phyloP scores from a whole-genome alignment of 345 rosid genomes.

The Conringia planisiliqua region DNA sequence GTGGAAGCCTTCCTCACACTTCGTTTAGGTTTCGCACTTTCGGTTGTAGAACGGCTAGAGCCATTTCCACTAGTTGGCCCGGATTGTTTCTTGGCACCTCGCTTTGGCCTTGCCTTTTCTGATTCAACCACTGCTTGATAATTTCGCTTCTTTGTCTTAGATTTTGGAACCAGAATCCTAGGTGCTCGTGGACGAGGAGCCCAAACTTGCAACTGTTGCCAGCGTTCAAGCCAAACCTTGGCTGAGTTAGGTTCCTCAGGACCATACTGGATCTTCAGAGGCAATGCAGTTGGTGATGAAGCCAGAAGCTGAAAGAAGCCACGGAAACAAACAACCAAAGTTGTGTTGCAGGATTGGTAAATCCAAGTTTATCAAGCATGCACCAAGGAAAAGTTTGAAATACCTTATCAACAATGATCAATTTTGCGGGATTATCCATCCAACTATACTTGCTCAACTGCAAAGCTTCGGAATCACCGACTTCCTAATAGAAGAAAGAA shows the following conservation, averaged over 20 bases:
- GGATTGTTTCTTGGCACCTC: constrained; percentile 44
- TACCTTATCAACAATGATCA: constrained; percentile 54
- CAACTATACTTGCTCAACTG: constrained; percentile 16
- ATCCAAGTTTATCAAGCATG: neutral
- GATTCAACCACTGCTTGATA: constrained; percentile 37
- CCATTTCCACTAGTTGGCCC: constrained; percentile 38
- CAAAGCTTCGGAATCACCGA: constrained; percentile 29
- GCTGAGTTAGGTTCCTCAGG: constrained; percentile 60
- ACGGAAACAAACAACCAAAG: constrained; percentile 16
- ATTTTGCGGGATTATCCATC: constrained; percentile 38
- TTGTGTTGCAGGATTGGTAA: constrained; percentile 5
- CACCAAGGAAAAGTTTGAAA: neutral
- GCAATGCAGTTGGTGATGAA: constrained; percentile 41
- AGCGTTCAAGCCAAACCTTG: constrained; percentile 69
- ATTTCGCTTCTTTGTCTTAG: constrained; percentile 35
- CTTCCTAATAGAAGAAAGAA: constrained; percentile 39
- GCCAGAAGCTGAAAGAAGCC: constrained; percentile 54
- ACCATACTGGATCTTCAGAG: constrained; percentile 52
- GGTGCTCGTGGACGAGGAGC: constrained; percentile 37
- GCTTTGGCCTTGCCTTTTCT: constrained; percentile 42
- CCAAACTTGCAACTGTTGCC: constrained; percentile 69
- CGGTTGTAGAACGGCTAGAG: constrained; percentile 34
- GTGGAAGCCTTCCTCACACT: constrained; percentile 45
- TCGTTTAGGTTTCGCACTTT: constrained; percentile 46
- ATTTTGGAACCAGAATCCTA: constrained; percentile 35